Percentiles rank a stretch among this genome's conserved stretches.
Conservation (phyloP, 495 filamentous ascomycete species). For the Trichoderma parareesei region DNA sequence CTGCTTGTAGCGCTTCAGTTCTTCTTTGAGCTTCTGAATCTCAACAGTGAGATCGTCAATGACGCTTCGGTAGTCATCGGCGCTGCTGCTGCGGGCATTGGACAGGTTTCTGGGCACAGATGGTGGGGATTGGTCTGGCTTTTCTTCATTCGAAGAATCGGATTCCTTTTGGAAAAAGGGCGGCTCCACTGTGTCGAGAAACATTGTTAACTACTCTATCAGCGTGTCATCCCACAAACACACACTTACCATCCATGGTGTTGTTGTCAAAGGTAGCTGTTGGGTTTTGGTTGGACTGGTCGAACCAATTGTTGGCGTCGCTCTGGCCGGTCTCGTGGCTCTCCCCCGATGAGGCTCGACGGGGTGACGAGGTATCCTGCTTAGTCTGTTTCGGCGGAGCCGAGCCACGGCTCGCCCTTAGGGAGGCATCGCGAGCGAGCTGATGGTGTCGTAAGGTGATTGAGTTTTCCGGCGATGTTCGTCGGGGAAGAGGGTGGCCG, state of each 20-base stretch:
- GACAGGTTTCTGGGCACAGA: constrained; percentile 15
- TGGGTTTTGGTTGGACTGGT: constrained; percentile 35
- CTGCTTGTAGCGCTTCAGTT: constrained; percentile 58
- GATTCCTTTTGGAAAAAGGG: constrained; percentile 45
- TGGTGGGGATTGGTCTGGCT: constrained; percentile 11
- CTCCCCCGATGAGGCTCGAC: constrained; percentile 33
- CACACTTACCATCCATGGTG: constrained; percentile 28
- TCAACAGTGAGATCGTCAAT: constrained; percentile 67
- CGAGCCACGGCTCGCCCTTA: constrained; percentile 6
- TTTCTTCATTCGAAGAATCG: constrained; percentile 34
- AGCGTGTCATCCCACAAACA: background rate
- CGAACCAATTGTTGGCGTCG: constrained; percentile 40
- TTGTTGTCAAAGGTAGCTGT: constrained; percentile 22
- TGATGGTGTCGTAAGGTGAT: constrained; percentile 34
- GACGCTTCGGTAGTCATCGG: constrained; percentile 54
- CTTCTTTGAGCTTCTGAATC: constrained; percentile 62
- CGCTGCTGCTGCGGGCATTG: constrained; percentile 40
- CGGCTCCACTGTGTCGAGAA: constrained; percentile 34
- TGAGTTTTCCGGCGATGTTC: constrained; percentile 31
- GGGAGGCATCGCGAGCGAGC: constrained; percentile 27
- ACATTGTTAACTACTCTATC: background rate
- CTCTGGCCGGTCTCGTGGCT: constrained; percentile 32
- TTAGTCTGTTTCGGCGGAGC: background rate
- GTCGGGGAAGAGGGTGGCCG: constrained; percentile 29
- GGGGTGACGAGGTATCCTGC: constrained; percentile 15